phyloP scores from a whole-genome alignment of 2,329 filamentous ascomycete species.

The Escovopsis sp. region DNA sequence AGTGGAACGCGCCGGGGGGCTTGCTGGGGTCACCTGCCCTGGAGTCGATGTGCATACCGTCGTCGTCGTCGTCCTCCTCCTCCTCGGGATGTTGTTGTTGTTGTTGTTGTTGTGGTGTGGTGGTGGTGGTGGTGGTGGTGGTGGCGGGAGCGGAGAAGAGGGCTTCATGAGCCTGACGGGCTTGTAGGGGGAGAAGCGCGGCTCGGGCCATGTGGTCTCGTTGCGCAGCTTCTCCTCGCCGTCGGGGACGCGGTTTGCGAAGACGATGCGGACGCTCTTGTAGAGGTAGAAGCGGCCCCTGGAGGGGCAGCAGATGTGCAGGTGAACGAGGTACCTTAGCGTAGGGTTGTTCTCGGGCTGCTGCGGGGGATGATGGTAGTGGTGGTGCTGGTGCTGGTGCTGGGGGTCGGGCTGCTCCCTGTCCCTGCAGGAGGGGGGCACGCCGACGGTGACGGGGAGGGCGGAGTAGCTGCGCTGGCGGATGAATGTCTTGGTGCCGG shows the following conservation, averaged over 20 bases:
- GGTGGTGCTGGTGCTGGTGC: too few species aligned
- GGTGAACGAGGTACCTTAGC: constrained; percentile 76
- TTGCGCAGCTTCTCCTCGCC: constrained; percentile 86
- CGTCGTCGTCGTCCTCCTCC: too few species aligned
- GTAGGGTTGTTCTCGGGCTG: constrained; percentile 32
- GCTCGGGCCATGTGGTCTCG: constrained; percentile 80
- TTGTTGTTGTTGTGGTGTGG: constrained; percentile 14
- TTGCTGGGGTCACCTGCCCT: too few species aligned
- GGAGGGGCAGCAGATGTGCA: constrained; percentile 82
- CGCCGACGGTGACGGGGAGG: constrained; percentile 65
- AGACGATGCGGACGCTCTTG: constrained; percentile 84
- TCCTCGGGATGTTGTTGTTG: constrained; percentile 15
- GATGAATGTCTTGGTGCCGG: constrained; percentile 90
- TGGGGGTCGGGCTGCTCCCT: constrained; percentile 9
- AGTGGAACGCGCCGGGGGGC: too few species aligned
- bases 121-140: too few species aligned
- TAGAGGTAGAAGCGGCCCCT: constrained; percentile 80
- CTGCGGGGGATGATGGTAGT: too few species aligned
- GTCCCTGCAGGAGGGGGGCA: constrained; percentile 20
- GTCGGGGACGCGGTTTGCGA: constrained; percentile 90
- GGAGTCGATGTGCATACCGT: constrained; percentile 12
- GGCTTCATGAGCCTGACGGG: constrained; percentile 40
- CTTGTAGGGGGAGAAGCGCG: constrained; percentile 75
- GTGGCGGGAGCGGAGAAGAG: constrained; percentile 12
- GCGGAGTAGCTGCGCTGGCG: constrained; percentile 86